A percentile compares a stretch with the other conserved stretches of the same genome.
Conservation (phyloP, 2,329 filamentous ascomycete genomes). For the Chaetothyriales sp. region DNA sequence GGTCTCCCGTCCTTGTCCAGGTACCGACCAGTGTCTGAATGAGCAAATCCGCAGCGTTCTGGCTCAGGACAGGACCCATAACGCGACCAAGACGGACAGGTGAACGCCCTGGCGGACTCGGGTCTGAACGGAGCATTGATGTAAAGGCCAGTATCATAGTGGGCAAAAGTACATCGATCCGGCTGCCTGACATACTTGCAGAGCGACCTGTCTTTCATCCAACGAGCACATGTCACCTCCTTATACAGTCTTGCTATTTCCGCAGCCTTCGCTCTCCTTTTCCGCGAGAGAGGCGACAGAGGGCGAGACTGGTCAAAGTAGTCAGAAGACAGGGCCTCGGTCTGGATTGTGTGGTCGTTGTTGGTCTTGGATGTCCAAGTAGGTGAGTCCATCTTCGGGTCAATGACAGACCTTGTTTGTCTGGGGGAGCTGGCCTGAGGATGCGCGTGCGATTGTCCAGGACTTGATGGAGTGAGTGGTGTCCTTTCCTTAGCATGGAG, state of each 20-base stretch:
- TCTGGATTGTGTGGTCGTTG: background rate
- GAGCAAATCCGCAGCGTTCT: background rate
- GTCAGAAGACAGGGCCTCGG: background rate
- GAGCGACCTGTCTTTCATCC: constrained; percentile 1
- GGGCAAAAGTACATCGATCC: constrained; percentile 5
- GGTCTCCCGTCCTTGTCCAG: constrained; percentile 4
- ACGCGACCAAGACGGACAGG: background rate
- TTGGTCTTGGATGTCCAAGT: background rate
- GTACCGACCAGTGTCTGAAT: background rate
- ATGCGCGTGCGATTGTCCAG: background rate
- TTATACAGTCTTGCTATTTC: constrained; percentile 7
- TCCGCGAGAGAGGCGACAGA: background rate
- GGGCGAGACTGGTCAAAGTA: background rate
- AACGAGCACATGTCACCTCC: constrained; percentile 9
- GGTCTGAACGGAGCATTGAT: background rate
- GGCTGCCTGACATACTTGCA: constrained; percentile 1
- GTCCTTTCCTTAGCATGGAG: background rate
- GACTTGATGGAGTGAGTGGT: background rate
- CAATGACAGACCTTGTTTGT: background rate
- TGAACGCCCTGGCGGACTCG: background rate
- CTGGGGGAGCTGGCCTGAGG: background rate
- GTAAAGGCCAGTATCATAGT: constrained; percentile 9
- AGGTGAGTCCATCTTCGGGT: background rate
- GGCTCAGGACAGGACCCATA: background rate
- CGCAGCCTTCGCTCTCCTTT: background rate